Base-by-base conservation (phyloP, 1,284 basidiomycete species). In the Melampsora larici-populina region DNA sequence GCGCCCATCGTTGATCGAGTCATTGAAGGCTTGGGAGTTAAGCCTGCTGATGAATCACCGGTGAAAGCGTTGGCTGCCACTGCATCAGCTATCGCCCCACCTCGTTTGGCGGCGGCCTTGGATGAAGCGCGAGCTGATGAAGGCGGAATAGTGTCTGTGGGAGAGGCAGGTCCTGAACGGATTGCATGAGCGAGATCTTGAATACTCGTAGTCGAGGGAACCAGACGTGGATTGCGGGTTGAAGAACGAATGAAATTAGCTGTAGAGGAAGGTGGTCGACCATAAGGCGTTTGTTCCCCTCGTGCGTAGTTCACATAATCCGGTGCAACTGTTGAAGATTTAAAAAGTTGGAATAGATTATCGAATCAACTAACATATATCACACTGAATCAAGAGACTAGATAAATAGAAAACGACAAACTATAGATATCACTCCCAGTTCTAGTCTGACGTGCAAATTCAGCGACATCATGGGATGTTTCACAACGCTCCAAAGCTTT, bases 401-500 rank as follows among this genome's bases (percentile, higher is more conserved):
- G 33, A 68, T 9, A 26, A 7, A 43, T 40, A 43, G 48, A 48
- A 5, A 6, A 46, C 33, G 26, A 55, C 49, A 31, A 51, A 76
- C 74, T 49, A 68, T 69, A 69, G n/a, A 76, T 76, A 15, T 76
- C 74, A 60, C 43, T 69, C 17, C 88, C 79, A 90, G 89, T 84
- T 95, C 93, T 33, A 94, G 87, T 13, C 21, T 79, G 71, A 43
- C 80, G 79, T n/a, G 82, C 80, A 58, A 82, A 83, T 62, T 81
- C 78, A 18, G 80, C 73, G 21, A 83, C 63, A 62, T 83, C 82
- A 3, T 78, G 77, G 36, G 70, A 70, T 1, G 82, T 80, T 31
- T 82, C 82, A 78, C 80, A 81, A 31, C 80, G 78, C 67, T 83
- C 82, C 48, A 83, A 78, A 17, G 91, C 87, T 43, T 93, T 87